Base-by-base conservation (phyloP, 345 rosid species). In the Acer yangbiense region DNA sequence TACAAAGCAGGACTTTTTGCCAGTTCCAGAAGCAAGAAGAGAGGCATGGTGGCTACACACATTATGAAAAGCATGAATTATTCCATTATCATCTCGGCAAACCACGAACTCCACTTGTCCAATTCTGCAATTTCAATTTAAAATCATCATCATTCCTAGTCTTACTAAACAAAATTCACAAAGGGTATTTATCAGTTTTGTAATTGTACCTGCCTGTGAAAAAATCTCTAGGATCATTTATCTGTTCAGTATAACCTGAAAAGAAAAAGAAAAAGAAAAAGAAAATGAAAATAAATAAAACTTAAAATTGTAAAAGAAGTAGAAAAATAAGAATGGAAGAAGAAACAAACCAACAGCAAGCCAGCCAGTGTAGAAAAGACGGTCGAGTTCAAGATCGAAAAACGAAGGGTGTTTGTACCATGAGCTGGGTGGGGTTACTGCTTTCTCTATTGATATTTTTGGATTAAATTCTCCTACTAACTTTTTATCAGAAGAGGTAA, bases 1-100 rank as follows among this genome's bases (percentile, higher is more conserved):
- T 0, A 91, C 90, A 76, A 93, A 92, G 82, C 99, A 92, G 58
- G 97, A 86, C 72, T 82, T 93, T 46, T 80, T 84, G 67, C 99
- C 98, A 72, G 79, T 79, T 75, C 97, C 99, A 43, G 87, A 83
- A 0, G 93, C 94, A 79, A 95, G 90, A 81, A 95, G 85, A 67
- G 97, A 89, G 25, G 97, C 98, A 81, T 92, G 98, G 76, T 95
- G 99, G 68, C 98, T 89, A 74, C 99, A 93, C 20, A 93, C 99
- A 80, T 95, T 95, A 78, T 95, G 98, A 81, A 92, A 93, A 72
- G 93, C 98, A 71, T 39, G 83, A 69, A 93, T 54, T 81, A 86
- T 85, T 9, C 97, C 97, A 55, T 80, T 66, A 25, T 87, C 97
- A 82, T 92, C 94, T 68, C 91, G 81, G 68, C 98, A 95, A 65